phyloP scores from a whole-genome alignment of 441 rosid genomes.

The Corymbia calophylla region DNA sequence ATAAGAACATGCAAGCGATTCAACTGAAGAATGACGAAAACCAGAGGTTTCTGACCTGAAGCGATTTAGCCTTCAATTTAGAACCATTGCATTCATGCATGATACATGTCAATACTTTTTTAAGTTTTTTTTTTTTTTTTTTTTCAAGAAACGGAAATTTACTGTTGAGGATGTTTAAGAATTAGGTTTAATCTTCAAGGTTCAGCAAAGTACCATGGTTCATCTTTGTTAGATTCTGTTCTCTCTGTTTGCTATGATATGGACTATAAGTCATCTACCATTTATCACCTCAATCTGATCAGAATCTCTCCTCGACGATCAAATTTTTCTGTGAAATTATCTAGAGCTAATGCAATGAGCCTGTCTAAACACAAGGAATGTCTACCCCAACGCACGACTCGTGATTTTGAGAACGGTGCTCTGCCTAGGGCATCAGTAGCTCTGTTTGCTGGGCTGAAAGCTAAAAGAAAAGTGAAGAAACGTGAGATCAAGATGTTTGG shows the following conservation, averaged over 20 bases:
- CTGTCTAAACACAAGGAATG: neutral
- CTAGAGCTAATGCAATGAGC: neutral
- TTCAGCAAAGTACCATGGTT: neutral
- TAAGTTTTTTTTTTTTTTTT: rapidly evolving
- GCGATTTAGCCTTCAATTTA: neutral
- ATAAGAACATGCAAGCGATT: neutral
- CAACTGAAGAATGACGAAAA: neutral
- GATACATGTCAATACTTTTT: neutral
- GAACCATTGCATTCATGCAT: neutral
- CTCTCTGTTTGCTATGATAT: neutral
- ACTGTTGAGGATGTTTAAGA: neutral
- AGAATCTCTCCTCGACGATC: neutral
- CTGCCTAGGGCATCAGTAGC: neutral
- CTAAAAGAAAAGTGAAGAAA: neutral
- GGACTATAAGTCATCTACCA: neutral
- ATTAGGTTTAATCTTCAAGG: neutral
- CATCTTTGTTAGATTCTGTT: neutral
- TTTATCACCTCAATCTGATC: neutral
- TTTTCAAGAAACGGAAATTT: neutral
- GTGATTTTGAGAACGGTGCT: neutral
- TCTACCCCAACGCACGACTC: neutral
- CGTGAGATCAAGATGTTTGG: neutral
- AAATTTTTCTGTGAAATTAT: neutral
- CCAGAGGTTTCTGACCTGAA: neutral
- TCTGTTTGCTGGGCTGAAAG: neutral